Conservation (phyloP, 1,139 yeast species). For the Suhomyces atakaporum region DNA sequence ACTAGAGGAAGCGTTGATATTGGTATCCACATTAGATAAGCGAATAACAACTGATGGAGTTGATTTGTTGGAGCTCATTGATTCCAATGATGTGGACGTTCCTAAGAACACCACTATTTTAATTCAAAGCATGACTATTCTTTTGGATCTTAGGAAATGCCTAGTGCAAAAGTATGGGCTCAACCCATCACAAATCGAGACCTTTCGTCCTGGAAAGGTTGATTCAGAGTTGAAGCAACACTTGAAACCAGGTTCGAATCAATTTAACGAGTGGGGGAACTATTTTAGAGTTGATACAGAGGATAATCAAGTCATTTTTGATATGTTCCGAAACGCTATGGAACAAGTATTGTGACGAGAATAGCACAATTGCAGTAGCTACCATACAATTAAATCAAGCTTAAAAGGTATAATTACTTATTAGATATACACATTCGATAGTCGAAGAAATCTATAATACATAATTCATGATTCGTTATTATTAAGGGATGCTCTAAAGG, state of each 20-base stretch:
- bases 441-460: not conserved
- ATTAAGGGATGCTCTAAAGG: slow-evolving; percentile 1
- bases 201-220: slow-evolving; percentile 25
- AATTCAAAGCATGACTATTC: slow-evolving; percentile 22
- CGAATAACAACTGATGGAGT: slow-evolving; percentile 31
- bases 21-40: slow-evolving; percentile 20
- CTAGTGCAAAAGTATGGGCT: slow-evolving; percentile 26
- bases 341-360: not conserved
- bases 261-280: not conserved
- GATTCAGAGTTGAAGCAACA: slow-evolving; percentile 30
- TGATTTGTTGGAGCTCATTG: slow-evolving; percentile 28
- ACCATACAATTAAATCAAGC: too few species aligned
- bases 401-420: too few species aligned
- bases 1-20: slow-evolving; percentile 39
- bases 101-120: slow-evolving; percentile 11
- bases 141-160: slow-evolving; percentile 24
- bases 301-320: not conserved
- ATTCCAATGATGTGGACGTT: slow-evolving; percentile 14
- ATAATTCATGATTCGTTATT: slow-evolving; percentile 2
- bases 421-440: too few species aligned
- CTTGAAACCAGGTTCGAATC: slow-evolving; percentile 17
- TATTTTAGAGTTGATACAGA: not conserved
- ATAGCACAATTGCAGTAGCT: too few species aligned
- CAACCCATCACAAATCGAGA: slow-evolving; percentile 23
- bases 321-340: not conserved